phyloP scores from a whole-genome alignment of 2,329 filamentous ascomycete genomes.

The Ascochyta pisi region DNA sequence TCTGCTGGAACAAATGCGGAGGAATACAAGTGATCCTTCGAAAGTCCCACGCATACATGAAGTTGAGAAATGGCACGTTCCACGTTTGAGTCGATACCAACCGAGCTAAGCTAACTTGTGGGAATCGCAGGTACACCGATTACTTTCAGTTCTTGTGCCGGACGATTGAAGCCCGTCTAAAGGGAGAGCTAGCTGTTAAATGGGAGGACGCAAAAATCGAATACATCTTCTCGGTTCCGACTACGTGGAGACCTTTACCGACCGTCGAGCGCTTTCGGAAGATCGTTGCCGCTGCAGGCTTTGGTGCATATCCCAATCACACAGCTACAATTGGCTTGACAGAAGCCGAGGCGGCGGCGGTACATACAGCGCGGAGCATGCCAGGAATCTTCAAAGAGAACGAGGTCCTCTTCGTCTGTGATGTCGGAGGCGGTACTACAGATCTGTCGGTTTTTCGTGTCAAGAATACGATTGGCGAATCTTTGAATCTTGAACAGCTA shows the following conservation, averaged over 20 bases:
- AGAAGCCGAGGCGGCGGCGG: slow-evolving; percentile 62
- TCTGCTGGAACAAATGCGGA: too few relatives aligned
- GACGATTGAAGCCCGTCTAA: slow-evolving; percentile 55
- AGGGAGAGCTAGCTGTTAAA: slow-evolving; percentile 47
- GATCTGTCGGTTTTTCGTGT: slow-evolving; percentile 51
- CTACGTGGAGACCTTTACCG: slow-evolving; percentile 61
- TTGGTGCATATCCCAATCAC: slow-evolving; percentile 52
- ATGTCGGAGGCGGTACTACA: slow-evolving; percentile 59
- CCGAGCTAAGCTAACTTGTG: slow-evolving; percentile 40
- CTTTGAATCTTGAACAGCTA: slow-evolving; percentile 40
- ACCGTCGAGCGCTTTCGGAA: slow-evolving; percentile 60
- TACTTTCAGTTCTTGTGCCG: slow-evolving; percentile 56
- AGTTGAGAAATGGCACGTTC: too few relatives aligned
- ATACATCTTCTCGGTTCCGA: slow-evolving; percentile 65
- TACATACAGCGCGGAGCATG: slow-evolving; percentile 50
- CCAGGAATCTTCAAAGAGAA: slow-evolving; percentile 26
- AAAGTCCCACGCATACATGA: too few relatives aligned
- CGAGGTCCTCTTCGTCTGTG: slow-evolving; percentile 58
- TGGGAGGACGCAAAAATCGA: slow-evolving; percentile 55
- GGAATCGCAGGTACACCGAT: slow-evolving; percentile 53
- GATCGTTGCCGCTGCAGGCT: slow-evolving; percentile 58
- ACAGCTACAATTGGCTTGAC: slow-evolving; percentile 56
- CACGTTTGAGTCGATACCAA: too few relatives aligned
- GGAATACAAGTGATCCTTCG: too few relatives aligned
- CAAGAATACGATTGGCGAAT: slow-evolving; percentile 14